Evolutionary conservation across 164 flowering plant genomes (phyloP).

Genomic region (Vitis riparia): DNA sequence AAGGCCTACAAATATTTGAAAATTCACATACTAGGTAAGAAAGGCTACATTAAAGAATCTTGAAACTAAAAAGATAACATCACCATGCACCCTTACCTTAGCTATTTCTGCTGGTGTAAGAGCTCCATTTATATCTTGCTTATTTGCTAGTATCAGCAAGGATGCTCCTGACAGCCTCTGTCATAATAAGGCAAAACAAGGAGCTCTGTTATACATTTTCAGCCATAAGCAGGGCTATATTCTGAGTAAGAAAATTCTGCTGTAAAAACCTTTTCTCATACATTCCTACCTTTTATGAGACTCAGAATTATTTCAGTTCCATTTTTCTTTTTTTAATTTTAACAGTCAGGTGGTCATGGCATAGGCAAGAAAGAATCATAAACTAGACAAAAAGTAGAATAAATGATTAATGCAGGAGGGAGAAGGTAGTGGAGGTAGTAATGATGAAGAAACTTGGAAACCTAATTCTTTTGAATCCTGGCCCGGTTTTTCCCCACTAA

Average conservation of each 20-base stretch:
- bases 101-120: conserved; percentile 88
- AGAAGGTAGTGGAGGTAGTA: too few species aligned
- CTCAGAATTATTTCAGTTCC: too few species aligned
- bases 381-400: too few species aligned
- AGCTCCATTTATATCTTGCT: conserved; percentile 96
- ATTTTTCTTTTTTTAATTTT: neutral
- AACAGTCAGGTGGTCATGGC: neutral
- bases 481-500: too few species aligned
- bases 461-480: too few species aligned
- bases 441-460: too few species aligned
- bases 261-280: neutral
- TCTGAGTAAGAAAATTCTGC: neutral
- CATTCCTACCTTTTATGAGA: neutral
- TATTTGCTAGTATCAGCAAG: conserved; percentile 86
- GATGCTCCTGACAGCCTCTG: conserved; percentile 98
- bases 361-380: too few species aligned
- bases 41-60: neutral
- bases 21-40: neutral
- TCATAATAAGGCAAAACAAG: conserved; percentile 14
- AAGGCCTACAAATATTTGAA: neutral
- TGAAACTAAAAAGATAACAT: neutral
- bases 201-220: neutral
- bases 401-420: too few species aligned
- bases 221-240: neutral
- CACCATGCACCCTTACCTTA: conserved; percentile 46